Percentiles rank a stretch among this genome's conserved stretches.
Evolutionary conservation across 345 rosid species (phyloP).

Genomic region (Camelina neglecta): DNA sequence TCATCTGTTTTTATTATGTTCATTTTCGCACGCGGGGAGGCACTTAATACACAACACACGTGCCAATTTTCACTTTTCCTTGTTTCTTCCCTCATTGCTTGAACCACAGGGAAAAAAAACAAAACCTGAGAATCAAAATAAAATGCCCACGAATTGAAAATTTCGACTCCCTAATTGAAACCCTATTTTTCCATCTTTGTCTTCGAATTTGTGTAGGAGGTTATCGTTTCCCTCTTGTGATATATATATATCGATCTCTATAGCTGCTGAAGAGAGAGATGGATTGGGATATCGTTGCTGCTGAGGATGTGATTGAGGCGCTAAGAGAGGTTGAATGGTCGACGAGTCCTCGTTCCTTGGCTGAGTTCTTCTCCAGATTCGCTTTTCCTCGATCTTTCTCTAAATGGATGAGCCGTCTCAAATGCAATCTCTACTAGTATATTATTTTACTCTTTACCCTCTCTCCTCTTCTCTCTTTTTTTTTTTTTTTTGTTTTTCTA

Average conservation of each 20-base stretch:
- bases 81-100: constrained; percentile 21
- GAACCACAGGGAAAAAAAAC: constrained; percentile 35
- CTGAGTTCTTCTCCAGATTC: constrained; percentile 49
- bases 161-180: constrained; percentile 25
- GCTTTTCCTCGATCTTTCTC: constrained; percentile 49
- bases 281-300: constrained; percentile 50
- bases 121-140: constrained; percentile 33
- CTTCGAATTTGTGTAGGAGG: constrained; percentile 7
- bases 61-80: not conserved
- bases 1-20: not conserved
- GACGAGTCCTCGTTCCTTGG: constrained; percentile 43
- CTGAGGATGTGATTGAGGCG: constrained; percentile 45
- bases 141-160: constrained; percentile 25
- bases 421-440: constrained; percentile 51
- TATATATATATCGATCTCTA: not conserved
- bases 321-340: constrained; percentile 49
- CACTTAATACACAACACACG: not conserved
- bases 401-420: constrained; percentile 49
- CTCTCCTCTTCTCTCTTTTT: not conserved
- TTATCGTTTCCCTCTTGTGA: not conserved
- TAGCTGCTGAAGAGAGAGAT: constrained; percentile 27
- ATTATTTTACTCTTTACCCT: not conserved
- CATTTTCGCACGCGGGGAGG: not conserved
- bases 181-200: not conserved
- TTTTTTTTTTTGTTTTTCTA: too few relatives aligned